Base-by-base conservation (phyloP, 257 asterid genomes). In the Coffea eugenioides region DNA sequence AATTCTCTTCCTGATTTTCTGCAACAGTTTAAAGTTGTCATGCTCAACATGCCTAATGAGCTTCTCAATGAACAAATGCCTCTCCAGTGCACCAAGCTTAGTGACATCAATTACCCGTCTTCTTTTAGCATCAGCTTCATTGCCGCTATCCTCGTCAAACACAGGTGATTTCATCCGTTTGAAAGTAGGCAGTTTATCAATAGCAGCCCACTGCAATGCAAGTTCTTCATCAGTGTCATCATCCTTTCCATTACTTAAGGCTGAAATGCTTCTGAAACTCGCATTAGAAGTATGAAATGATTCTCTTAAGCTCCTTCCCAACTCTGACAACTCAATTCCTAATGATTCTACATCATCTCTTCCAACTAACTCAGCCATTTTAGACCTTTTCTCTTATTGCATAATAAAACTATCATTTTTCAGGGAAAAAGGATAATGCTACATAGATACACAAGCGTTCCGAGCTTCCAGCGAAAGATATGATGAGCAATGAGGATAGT, bases 191-290 rank as follows among this genome's bases (percentile, higher is more conserved):
- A 87, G 72, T 61, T 88, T 79, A 74, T 89, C 88, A 6, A 89
- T 84, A 69, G 83, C 90, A 69, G 87, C 90, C 92, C 92, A 89
- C 62, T 87, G 83, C 43, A 80, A 8, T n/a, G 76, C 59, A 73
- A 68, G 34, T 74, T 85, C 89, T 57, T 85, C 88, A 45, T 76
- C 79, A n/a, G 62, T 20, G 8, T 64, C 2, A 1, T 64, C 79
- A 7, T 43, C 25, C 15, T 3, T 41, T 56, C 69, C 51, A 39
- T 3, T 39, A 16, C 72, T 80, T 43, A 72, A 57, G 23, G 77
- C 76, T n/a, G 81, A 76, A 72, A 59, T 71, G 45, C 77, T 79
- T 49, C 79, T 62, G 74, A 62, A 80, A 64, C 67, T 72, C 2
- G 72, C 27, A 25, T 27, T 54, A 52, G 5, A 45, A 0, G 41